Evolutionary conservation across 75 land plant species (phyloP), one percentile per base, ranked within the genome.

Genomic region (Picea glauca): DNA sequence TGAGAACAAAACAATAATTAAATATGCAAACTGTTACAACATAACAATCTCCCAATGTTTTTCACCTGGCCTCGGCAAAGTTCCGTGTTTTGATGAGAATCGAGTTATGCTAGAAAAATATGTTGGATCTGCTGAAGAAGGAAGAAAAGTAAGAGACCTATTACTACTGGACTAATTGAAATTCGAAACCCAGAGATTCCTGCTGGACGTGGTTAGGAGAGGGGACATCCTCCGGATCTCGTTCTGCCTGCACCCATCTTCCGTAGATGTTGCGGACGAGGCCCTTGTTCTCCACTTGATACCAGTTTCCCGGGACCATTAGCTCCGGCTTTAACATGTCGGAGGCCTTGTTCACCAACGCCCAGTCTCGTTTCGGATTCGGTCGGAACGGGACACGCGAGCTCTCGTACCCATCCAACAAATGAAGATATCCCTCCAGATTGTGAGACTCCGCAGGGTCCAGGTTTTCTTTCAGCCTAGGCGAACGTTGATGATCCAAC

Each of bases 341-440:
- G 13, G 83, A 31, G 18, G 26, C 43, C 81, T 89, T 89, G 81
- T 89, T 89, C 78, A 89, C 86, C 66, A 89, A 67, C 3, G 85
- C 84, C 13, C 81, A 58, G 72, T 89, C 88, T 74, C 91, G 72
- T 14, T 60, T 31, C 2, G 83, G 80, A 35, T 46, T 66, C 1
- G 32, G 26, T 68, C 80, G 46, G 43, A 84, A 87, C 7, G 18
- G 60, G 66, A 73, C 13, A 0, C 9, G 26, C 17, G 26, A 13
- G 13, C 78, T 61, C 61, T 54, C 3, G 26, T 62, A 89, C 5
- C 89, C 92, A 67, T 90, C 92, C 17, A 90, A 77, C 21, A 90
- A 76, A 62, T 89, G 91, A 31, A 89, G 72, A 60, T 87, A 86
- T 0, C 62, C 70, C 64, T 91, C 91, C 77, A 92, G 64, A 58